phyloP scores from a whole-genome alignment of 345 rosid genomes.

The Arabidopsis suecica region DNA sequence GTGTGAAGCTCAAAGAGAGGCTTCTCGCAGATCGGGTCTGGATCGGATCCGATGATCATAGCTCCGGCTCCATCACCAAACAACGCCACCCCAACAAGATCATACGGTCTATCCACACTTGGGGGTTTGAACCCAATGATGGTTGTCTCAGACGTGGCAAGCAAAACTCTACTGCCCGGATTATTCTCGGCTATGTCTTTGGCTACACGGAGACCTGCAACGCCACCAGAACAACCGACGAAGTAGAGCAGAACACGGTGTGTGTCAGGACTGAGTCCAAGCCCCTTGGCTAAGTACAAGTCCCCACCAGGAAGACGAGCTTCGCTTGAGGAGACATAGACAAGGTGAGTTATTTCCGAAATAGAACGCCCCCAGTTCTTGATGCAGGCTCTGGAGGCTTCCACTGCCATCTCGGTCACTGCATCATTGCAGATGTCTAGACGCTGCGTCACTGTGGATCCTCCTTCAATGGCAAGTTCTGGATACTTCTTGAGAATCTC shows the following conservation, averaged over 20 bases:
- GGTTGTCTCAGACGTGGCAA: conserved; percentile 92
- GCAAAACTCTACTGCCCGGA: conserved; percentile 83
- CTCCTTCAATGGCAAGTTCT: conserved; percentile 80
- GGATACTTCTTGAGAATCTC: conserved; percentile 87
- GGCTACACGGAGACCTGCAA: conserved; percentile 89
- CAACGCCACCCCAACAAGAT: conserved; percentile 93
- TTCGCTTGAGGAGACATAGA: conserved; percentile 97
- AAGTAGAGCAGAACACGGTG: conserved; percentile 89
- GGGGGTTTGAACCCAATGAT: conserved; percentile 96
- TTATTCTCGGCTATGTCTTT: conserved; percentile 96
- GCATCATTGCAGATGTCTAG: conserved; percentile 82
- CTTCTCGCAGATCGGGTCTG: conserved; percentile 53
- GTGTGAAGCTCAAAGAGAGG: conserved; percentile 92
- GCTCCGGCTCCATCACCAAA: conserved; percentile 98
- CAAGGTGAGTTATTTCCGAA: conserved; percentile 87
- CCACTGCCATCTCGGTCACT: conserved; percentile 87
- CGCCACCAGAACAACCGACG: conserved; percentile 93
- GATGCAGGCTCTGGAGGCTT: conserved; percentile 82
- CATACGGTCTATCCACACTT: conserved; percentile 81
- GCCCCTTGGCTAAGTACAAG: conserved; percentile 80
- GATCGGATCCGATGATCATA: conserved; percentile 78
- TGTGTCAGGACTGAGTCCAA: conserved; percentile 77
- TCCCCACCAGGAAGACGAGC: conserved; percentile 94
- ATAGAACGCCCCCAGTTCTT: conserved; percentile 77
- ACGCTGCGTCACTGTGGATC: conserved; percentile 82